phyloP scores from a whole-genome alignment of 495 filamentous ascomycete species.

The Penicillium manginii region DNA sequence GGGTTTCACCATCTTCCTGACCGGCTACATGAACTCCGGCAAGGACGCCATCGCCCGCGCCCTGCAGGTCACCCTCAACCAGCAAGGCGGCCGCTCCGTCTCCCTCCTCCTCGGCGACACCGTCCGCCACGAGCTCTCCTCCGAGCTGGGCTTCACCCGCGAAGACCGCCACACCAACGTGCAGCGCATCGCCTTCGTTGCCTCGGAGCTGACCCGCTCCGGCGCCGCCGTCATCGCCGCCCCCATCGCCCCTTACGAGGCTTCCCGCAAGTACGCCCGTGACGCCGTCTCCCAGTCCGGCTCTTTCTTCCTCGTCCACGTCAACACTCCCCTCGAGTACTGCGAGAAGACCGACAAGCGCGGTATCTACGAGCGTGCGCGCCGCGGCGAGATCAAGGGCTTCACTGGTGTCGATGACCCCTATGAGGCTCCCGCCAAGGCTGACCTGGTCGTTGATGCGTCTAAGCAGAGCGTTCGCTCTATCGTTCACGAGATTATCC shows the following conservation, averaged over 20 bases:
- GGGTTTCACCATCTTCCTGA: slow-evolving; percentile 98
- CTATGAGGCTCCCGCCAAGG: slow-evolving; percentile 84
- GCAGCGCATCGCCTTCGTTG: slow-evolving; percentile 94
- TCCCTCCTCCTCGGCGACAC: slow-evolving; percentile 94
- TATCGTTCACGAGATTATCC: slow-evolving; percentile 94
- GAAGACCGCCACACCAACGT: slow-evolving; percentile 96
- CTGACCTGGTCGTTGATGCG: slow-evolving; percentile 81
- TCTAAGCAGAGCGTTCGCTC: slow-evolving; percentile 86
- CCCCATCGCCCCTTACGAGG: slow-evolving; percentile 94
- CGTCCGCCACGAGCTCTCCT: slow-evolving; percentile 88
- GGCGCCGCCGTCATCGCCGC: slow-evolving; percentile 95
- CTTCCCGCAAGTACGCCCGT: slow-evolving; percentile 71
- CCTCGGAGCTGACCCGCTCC: slow-evolving; percentile 88
- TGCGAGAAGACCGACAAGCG: slow-evolving; percentile 94
- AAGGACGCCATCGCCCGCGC: slow-evolving; percentile 96
- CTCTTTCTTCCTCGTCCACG: slow-evolving; percentile 92
- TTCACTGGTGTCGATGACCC: slow-evolving; percentile 99
- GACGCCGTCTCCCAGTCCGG: slow-evolving; percentile 86
- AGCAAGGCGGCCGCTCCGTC: slow-evolving; percentile 94
- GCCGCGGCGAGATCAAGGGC: slow-evolving; percentile 91
- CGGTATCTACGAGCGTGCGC: slow-evolving; percentile 84
- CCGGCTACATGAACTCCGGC: slow-evolving; percentile 93
- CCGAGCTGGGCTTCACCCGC: slow-evolving; percentile 92
- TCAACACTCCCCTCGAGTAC: slow-evolving; percentile 88
- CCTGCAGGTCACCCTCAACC: slow-evolving; percentile 95